Percentiles rank a stretch among this genome's conserved stretches.
These are phyloP conservation scores for Colletotrichum sp. DNA, from an alignment of 2,329 filamentous ascomycete genomes.

Conservation along the genomic window DNA sequence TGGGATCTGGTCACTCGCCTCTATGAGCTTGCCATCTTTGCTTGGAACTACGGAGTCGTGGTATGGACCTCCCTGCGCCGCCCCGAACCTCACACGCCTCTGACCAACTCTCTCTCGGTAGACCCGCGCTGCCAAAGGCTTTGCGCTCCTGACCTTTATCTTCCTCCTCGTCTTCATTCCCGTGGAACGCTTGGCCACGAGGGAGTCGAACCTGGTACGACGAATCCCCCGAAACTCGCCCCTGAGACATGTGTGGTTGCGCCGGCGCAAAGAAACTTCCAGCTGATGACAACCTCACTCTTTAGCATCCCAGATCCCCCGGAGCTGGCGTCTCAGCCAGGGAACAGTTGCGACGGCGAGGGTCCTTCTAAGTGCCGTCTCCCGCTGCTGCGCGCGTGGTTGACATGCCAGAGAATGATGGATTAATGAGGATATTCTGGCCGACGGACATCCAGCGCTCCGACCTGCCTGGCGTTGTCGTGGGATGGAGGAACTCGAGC, in stretches of 20 bases:
- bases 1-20: constrained; percentile 97
- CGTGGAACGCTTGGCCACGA: constrained; percentile 79
- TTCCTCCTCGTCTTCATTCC: constrained; percentile 88
- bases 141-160: constrained; percentile 79
- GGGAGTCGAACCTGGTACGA: constrained; percentile 81
- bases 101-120: constrained; percentile 37
- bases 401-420: constrained; percentile 79
- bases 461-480: constrained; percentile 80
- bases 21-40: constrained; percentile 96
- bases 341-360: constrained; percentile 91
- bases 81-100: background rate
- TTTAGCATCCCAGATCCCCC: constrained; percentile 80
- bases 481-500: constrained; percentile 94
- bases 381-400: constrained; percentile 32
- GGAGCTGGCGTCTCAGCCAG: constrained; percentile 88
- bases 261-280: constrained; percentile 23
- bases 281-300: constrained; percentile 24
- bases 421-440: constrained; percentile 98
- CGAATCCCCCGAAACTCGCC: constrained; percentile 18
- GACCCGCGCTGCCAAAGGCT: constrained; percentile 86
- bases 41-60: constrained; percentile 98
- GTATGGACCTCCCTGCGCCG: constrained; percentile 55
- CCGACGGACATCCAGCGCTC: constrained; percentile 82
- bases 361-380: constrained; percentile 77
- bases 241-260: constrained; percentile 11